A percentile compares a stretch with the other conserved stretches of the same genome.
Conservation (phyloP, 768 basidiomycete genomes). For the Trametes elegans region DNA sequence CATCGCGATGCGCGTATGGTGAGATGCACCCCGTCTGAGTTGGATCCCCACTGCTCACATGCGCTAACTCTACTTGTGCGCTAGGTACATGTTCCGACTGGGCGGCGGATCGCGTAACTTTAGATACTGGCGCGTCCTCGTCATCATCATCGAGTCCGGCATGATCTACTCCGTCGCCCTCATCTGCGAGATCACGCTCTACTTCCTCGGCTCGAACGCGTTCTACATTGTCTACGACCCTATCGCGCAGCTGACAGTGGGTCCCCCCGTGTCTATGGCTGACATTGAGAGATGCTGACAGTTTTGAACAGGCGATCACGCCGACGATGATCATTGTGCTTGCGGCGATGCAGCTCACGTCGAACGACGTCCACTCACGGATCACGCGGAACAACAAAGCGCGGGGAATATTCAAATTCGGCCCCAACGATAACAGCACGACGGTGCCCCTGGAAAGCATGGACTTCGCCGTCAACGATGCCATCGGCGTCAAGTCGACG, state of each 20-base stretch:
- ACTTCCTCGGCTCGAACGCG: slow-evolving; percentile 33
- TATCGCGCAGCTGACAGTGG: slow-evolving; percentile 33
- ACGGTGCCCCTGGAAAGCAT: slow-evolving; percentile 20
- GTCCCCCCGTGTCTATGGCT: neutral
- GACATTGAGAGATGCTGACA: neutral
- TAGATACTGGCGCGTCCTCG: slow-evolving; percentile 29
- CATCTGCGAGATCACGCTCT: slow-evolving; percentile 34
- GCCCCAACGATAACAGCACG: slow-evolving; percentile 2
- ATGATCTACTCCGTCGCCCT: slow-evolving; percentile 34
- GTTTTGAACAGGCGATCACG: slow-evolving; percentile 25
- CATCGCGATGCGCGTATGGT: slow-evolving; percentile 36
- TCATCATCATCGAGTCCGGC: slow-evolving; percentile 34
- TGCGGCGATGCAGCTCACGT: slow-evolving; percentile 29
- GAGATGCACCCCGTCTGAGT: neutral
- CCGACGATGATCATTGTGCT: slow-evolving; percentile 34
- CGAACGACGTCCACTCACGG: slow-evolving; percentile 29
- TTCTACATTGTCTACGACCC: slow-evolving; percentile 40
- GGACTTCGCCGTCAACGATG: slow-evolving; percentile 17
- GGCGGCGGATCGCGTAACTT: slow-evolving; percentile 20
- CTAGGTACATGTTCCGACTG: slow-evolving; percentile 27
- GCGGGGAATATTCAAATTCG: neutral
- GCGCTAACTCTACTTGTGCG: too few species aligned
- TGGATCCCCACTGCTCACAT: neutral
- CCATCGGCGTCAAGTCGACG: neutral
- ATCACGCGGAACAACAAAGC: slow-evolving; percentile 19